Evolutionary conservation across 192 early-diverging fungal species (phyloP).

Genomic region (Mortierella claussenii): DNA sequence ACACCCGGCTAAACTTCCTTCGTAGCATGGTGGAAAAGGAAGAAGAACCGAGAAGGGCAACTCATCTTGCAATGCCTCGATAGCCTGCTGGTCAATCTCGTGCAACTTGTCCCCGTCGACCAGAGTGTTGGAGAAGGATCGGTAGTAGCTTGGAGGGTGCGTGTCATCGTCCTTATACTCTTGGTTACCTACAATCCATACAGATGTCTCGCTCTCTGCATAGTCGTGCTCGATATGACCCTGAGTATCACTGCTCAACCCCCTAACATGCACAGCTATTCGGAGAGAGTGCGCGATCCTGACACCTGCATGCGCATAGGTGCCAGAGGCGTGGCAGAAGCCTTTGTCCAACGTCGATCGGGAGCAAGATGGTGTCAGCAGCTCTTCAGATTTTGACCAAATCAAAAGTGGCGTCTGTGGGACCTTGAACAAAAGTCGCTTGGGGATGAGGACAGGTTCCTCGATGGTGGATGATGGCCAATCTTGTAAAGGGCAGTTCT

Average conservation of each 20-base stretch:
- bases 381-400: constrained; percentile 13
- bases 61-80: constrained; percentile 38
- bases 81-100: constrained; percentile 36
- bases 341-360: constrained; percentile 24
- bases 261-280: constrained; percentile 12
- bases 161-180: constrained; percentile 36
- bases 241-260: constrained; percentile 10
- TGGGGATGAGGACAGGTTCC: constrained; percentile 21
- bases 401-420: constrained; percentile 15
- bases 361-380: background rate
- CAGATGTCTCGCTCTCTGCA: constrained; percentile 18
- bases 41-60: background rate
- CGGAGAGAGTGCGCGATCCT: constrained; percentile 25
- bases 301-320: background rate
- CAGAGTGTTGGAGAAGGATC: constrained; percentile 34
- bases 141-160: constrained; percentile 39
- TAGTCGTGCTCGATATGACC: background rate
- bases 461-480: constrained; percentile 34
- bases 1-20: constrained; percentile 14
- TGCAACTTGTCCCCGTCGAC: constrained; percentile 31
- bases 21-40: constrained; percentile 24
- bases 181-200: constrained; percentile 36
- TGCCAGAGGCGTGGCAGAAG: constrained; percentile 28
- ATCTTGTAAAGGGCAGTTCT: constrained; percentile 31
- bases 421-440: constrained; percentile 43